These are phyloP conservation scores for Neofusicoccum cordaticola DNA, from an alignment of 2,329 filamentous ascomycete species.

Conservation along the genomic window DNA sequence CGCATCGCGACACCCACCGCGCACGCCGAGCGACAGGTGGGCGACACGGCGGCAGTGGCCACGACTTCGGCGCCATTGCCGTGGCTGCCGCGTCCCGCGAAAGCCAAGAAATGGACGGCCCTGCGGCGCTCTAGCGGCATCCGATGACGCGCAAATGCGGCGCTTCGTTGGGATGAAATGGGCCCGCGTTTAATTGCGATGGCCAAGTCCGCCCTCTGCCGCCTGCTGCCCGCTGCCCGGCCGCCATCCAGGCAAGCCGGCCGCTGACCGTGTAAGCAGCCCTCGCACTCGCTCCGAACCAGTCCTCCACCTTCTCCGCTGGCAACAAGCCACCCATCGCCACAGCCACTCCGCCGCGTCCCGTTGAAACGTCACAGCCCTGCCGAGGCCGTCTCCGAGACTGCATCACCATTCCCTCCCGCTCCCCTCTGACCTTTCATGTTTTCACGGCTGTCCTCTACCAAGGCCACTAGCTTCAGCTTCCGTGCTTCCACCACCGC, in stretches of 20 bases:
- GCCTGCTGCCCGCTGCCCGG: neutral
- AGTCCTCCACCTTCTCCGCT: neutral
- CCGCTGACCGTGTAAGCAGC: neutral
- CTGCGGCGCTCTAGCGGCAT: neutral
- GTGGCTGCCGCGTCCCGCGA: neutral
- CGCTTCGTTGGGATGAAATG: neutral
- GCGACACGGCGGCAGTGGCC: neutral
- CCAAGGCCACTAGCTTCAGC: neutral
- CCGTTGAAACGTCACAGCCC: neutral
- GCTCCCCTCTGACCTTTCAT: conserved; percentile 1
- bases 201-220: conserved; percentile 1
- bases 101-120: neutral
- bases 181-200: conserved; percentile 10
- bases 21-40: neutral
- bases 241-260: no score
- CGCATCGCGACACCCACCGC: neutral
- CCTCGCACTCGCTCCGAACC: neutral
- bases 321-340: neutral
- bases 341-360: conserved; percentile 7
- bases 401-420: neutral
- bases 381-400: neutral
- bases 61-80: neutral
- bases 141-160: neutral
- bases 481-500: neutral
- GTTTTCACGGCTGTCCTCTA: neutral